Evolutionary conservation across 768 basidiomycete species (phyloP).

Genomic region (Sistotremastrum suecicum): DNA sequence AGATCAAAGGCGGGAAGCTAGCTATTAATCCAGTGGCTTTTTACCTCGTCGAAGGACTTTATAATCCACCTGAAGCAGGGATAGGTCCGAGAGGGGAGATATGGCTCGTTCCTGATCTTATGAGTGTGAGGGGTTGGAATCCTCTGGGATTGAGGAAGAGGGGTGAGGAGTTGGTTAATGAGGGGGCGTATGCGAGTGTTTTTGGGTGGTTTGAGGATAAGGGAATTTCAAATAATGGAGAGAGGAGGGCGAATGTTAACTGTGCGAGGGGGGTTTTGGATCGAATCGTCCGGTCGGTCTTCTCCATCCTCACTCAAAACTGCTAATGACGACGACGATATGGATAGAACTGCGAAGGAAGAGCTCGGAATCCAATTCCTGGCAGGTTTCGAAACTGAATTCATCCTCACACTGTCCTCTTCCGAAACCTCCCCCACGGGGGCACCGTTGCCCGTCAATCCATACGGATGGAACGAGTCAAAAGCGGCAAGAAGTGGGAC

Average conservation of each 20-base stretch:
- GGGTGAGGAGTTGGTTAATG: too few relatives aligned
- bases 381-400: slow-evolving; percentile 57
- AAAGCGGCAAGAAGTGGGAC: slow-evolving; percentile 28
- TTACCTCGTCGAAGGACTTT: too few relatives aligned
- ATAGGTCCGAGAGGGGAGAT: too few relatives aligned
- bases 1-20: too few relatives aligned
- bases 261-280: slow-evolving; percentile 27
- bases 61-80: too few relatives aligned
- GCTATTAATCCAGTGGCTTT: too few relatives aligned
- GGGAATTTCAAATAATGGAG: too few relatives aligned
- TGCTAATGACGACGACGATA: background rate
- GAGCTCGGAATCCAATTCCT: slow-evolving; percentile 33
- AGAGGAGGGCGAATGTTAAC: too few relatives aligned
- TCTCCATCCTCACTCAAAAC: background rate
- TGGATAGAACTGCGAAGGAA: slow-evolving; percentile 19
- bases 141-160: too few relatives aligned
- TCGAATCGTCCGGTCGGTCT: slow-evolving; percentile 37
- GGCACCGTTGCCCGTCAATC: slow-evolving; percentile 18
- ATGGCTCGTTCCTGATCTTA: too few relatives aligned
- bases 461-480: slow-evolving; percentile 34
- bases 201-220: slow-evolving; percentile 55
- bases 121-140: too few relatives aligned
- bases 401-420: slow-evolving; percentile 38
- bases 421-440: slow-evolving; percentile 15
- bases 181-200: slow-evolving; percentile 32